Evolutionary conservation across 768 basidiomycete species (phyloP).

Genomic region (Boletus pseudopeckii): DNA sequence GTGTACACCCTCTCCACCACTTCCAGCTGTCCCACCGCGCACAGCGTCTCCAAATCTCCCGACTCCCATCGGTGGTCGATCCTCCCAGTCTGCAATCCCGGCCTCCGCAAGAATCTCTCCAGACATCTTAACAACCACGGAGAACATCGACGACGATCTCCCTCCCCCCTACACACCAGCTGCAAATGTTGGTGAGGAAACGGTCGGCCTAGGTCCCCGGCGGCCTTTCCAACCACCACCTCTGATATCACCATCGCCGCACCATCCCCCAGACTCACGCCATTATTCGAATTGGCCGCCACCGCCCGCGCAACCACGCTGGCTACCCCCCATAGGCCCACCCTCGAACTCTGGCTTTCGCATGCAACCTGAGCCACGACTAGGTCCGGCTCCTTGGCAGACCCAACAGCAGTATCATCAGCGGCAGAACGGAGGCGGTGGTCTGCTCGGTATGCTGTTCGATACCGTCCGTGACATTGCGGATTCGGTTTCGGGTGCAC

Average conservation of each 20-base stretch:
- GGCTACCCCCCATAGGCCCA: not conserved
- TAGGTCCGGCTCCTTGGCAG: conserved; percentile 21
- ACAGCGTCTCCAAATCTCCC: not conserved
- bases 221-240: conserved; percentile 57
- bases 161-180: conserved; percentile 70
- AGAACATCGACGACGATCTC: conserved; percentile 46
- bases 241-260: conserved; percentile 1
- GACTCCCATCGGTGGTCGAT: not conserved
- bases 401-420: conserved; percentile 16
- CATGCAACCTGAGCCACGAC: conserved; percentile 14
- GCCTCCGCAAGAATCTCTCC: not conserved
- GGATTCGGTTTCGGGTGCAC: conserved; percentile 25
- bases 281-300: not conserved
- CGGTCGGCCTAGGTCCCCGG: conserved; percentile 58
- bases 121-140: not conserved
- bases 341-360: conserved; percentile 5
- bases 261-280: not conserved
- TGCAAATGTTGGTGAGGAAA: conserved; percentile 59
- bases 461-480: conserved; percentile 29
- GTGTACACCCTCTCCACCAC: not conserved
- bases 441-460: conserved; percentile 26
- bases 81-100: not conserved
- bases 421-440: conserved; percentile 18
- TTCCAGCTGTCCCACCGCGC: not conserved
- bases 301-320: not conserved